Percentiles rank a stretch among this genome's conserved stretches.
Conservation (phyloP, 352 stramenopile genomes). For the Globisporangium paroecandrum region DNA sequence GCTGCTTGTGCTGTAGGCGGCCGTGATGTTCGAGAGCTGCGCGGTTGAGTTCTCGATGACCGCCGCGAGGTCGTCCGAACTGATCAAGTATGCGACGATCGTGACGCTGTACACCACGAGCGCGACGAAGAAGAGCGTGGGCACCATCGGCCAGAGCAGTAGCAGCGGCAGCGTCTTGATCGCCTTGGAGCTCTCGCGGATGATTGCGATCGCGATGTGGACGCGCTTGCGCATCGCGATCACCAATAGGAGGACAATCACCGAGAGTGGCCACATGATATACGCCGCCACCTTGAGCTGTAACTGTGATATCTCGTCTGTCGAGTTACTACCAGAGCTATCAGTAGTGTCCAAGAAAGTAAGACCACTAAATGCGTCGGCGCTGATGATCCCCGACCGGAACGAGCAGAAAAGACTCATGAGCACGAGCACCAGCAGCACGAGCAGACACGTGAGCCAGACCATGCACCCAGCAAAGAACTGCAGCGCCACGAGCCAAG, state of each 20-base stretch:
- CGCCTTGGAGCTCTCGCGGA: conserved; percentile 61
- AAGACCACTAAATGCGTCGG: conserved; percentile 30
- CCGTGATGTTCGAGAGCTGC: conserved; percentile 27
- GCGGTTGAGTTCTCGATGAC: conserved; percentile 26
- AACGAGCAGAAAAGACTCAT: conserved; percentile 79
- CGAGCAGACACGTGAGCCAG: conserved; percentile 72
- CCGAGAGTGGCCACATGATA: conserved; percentile 50
- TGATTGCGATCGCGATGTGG: conserved; percentile 65
- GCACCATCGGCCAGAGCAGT: conserved; percentile 57
- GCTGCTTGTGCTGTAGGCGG: conserved; percentile 32
- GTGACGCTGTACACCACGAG: conserved; percentile 57
- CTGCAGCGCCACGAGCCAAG: conserved; percentile 77
- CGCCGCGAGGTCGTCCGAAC: conserved; percentile 42
- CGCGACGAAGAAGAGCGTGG: conserved; percentile 46
- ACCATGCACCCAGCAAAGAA: conserved; percentile 75
- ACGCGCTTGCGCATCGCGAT: conserved; percentile 67
- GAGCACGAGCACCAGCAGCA: conserved; percentile 58
- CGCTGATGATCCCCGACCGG: conserved; percentile 54
- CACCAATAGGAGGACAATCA: conserved; percentile 50
- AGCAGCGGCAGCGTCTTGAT: conserved; percentile 60
- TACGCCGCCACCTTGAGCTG: conserved; percentile 70
- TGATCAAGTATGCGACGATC: conserved; percentile 57
- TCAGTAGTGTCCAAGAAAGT: conserved; percentile 35
- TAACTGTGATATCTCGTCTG: conserved; percentile 33
- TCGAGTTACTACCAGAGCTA: not conserved